Percentiles rank a stretch among this genome's conserved stretches.
Evolutionary conservation across 768 basidiomycete genomes (phyloP).

Genomic region (Termitomyces sp.): DNA sequence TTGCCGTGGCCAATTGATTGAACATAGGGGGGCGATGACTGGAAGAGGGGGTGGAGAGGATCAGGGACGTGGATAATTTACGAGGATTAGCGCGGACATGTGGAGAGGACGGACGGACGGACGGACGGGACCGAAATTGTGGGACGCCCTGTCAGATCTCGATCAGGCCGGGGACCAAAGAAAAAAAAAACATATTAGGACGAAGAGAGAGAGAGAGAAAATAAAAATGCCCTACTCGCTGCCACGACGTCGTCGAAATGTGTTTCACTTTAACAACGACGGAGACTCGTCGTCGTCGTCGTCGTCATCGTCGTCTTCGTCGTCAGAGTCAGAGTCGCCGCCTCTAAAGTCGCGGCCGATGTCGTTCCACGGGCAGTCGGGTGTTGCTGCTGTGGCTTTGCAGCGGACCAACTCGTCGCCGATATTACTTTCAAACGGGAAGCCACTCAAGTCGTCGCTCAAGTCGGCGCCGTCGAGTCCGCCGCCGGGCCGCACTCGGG

Average conservation of each 20-base stretch:
- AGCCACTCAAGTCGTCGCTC: conserved; percentile 82
- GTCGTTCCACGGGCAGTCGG: conserved; percentile 8
- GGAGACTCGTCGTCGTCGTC: conserved; percentile 16
- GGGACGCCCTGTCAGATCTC: no score
- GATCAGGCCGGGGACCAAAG: no score
- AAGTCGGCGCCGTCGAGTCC: conserved; percentile 47
- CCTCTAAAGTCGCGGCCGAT: conserved; percentile 16
- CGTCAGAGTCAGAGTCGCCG: conserved; percentile 9
- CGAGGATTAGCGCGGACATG: no score
- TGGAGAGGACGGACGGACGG: no score
- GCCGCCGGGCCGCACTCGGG: conserved; percentile 29
- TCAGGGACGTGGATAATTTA: no score
- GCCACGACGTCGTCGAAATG: conserved; percentile 14
- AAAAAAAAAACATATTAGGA: no score
- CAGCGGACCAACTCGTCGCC: conserved; percentile 31
- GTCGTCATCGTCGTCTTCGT: no score
- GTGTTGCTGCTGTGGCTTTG: conserved; percentile 20
- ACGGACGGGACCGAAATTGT: no score
- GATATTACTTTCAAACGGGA: conserved; percentile 65
- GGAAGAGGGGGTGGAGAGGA: no score
- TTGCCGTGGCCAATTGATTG: no score
- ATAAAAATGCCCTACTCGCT: conserved; percentile 16
- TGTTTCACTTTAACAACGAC: conserved; percentile 33
- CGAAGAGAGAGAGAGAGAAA: no score
- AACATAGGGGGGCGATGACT: no score